These are phyloP conservation scores for Tothia fuscella DNA, from an alignment of 2,329 filamentous ascomycete genomes.

Conservation along the genomic window DNA sequence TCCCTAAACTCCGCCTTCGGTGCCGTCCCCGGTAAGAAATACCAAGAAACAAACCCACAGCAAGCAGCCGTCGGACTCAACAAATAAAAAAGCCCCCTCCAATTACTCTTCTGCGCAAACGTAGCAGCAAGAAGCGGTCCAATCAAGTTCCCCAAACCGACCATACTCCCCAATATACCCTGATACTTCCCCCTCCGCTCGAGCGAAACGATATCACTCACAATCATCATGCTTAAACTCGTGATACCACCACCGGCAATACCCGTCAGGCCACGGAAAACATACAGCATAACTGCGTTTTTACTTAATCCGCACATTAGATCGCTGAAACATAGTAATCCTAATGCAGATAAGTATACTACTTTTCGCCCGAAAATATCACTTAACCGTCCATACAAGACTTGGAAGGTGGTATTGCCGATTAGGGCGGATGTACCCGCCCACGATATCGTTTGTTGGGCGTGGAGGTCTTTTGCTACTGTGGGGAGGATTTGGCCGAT, in stretches of 20 bases:
- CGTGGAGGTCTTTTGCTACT: slow-evolving; percentile 18
- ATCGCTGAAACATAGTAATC: slow-evolving; percentile 43
- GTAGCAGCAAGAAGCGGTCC: slow-evolving; percentile 30
- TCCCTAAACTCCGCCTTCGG: slow-evolving; percentile 34
- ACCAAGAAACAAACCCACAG: slow-evolving; percentile 31
- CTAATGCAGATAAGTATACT: slow-evolving; percentile 42
- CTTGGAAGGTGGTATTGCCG: slow-evolving; percentile 32
- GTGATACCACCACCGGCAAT: slow-evolving; percentile 50
- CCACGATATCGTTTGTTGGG: slow-evolving; percentile 41
- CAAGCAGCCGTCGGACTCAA: slow-evolving; percentile 38
- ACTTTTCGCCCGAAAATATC: slow-evolving; percentile 51
- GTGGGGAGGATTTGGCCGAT: slow-evolving; percentile 9
- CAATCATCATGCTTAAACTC: slow-evolving; percentile 41
- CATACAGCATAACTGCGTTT: slow-evolving; percentile 46
- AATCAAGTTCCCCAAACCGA: slow-evolving; percentile 32
- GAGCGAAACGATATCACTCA: slow-evolving; percentile 47
- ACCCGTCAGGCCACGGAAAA: slow-evolving; percentile 48
- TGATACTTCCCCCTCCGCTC: slow-evolving; percentile 44
- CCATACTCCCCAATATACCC: slow-evolving; percentile 32
- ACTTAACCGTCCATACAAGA: slow-evolving; percentile 50
- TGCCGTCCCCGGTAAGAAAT: slow-evolving; percentile 33
- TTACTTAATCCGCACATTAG: slow-evolving; percentile 47
- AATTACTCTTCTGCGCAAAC: slow-evolving; percentile 31
- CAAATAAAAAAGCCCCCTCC: slow-evolving; percentile 39
- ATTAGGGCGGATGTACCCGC: slow-evolving; percentile 42